Percentiles rank a stretch among this genome's conserved stretches.
phyloP scores from a whole-genome alignment of 805 yeast genomes.

The Brettanomyces anomalus region DNA sequence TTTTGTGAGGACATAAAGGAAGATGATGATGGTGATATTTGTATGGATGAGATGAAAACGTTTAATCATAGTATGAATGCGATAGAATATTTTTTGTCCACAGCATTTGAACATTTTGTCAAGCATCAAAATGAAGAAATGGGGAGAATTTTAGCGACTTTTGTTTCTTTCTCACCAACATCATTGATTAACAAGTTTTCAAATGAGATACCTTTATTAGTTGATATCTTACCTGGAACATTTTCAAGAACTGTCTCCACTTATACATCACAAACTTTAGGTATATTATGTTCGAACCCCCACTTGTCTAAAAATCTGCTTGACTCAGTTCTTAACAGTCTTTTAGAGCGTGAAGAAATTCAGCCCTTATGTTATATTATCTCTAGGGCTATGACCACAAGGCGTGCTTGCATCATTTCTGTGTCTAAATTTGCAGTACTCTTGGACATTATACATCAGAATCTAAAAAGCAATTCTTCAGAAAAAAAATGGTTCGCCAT shows the following conservation, averaged over 20 bases:
- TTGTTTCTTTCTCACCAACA: constrained; percentile 19
- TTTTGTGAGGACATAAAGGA: background rate
- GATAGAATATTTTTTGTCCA: constrained; percentile 10
- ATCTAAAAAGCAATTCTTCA: constrained; percentile 13
- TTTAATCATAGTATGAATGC: background rate
- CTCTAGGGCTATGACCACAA: constrained; percentile 29
- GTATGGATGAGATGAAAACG: constrained; percentile 4
- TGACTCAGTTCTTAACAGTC: constrained; percentile 1
- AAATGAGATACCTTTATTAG: constrained; percentile 9
- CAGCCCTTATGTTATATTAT: constrained; percentile 35
- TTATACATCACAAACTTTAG: constrained; percentile 18
- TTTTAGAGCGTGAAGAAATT: constrained; percentile 9
- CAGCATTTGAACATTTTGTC: constrained; percentile 24
- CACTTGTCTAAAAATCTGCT: constrained; percentile 10
- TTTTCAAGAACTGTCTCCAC: constrained; percentile 17
- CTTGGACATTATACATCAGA: constrained; percentile 16
- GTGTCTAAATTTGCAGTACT: background rate
- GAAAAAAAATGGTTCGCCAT: constrained; percentile 20
- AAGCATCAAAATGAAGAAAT: constrained; percentile 4
- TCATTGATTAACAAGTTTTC: constrained; percentile 11
- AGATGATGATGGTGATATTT: constrained; percentile 12
- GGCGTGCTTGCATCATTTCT: no score
- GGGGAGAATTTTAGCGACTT: constrained; percentile 12
- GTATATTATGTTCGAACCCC: constrained; percentile 31
- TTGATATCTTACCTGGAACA: constrained; percentile 9